phyloP scores from a whole-genome alignment of 495 filamentous ascomycete genomes.

The Aspergillus sparsus region DNA sequence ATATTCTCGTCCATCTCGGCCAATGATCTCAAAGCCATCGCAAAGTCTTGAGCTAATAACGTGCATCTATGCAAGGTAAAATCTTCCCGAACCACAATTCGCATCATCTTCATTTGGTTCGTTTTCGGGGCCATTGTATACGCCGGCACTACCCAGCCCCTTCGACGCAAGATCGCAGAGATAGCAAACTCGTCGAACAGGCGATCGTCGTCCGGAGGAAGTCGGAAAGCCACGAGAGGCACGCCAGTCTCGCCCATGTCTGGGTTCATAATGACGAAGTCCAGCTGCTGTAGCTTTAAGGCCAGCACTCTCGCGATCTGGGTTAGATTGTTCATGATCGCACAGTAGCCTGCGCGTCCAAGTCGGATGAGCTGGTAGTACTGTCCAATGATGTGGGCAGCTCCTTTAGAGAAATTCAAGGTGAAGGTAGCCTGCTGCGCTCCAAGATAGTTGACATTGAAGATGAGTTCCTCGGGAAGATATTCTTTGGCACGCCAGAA shows the following conservation, averaged over 20 bases:
- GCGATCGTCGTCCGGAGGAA: conserved; percentile 57
- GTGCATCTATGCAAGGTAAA: conserved; percentile 78
- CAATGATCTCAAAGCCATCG: conserved; percentile 63
- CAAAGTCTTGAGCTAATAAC: conserved; percentile 69
- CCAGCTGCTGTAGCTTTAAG: conserved; percentile 64
- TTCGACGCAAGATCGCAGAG: conserved; percentile 77
- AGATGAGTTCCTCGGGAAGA: conserved; percentile 86
- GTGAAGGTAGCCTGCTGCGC: conserved; percentile 96
- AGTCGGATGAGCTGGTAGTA: conserved; percentile 95
- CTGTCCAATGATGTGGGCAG: conserved; percentile 88
- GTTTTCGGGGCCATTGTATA: conserved; percentile 93
- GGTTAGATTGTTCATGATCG: conserved; percentile 86
- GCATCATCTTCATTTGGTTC: conserved; percentile 76
- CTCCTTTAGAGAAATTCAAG: conserved; percentile 94
- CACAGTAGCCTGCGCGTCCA: conserved; percentile 81
- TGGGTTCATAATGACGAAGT: conserved; percentile 84
- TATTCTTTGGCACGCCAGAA: conserved; percentile 83
- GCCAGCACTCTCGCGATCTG: conserved; percentile 80
- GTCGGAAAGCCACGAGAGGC: conserved; percentile 82
- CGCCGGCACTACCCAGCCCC: conserved; percentile 88
- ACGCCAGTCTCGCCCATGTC: conserved; percentile 65
- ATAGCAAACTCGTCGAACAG: conserved; percentile 81
- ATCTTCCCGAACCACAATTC: conserved; percentile 86
- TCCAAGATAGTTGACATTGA: conserved; percentile 97
- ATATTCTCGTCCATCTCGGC: conserved; percentile 67